Evolutionary conservation across 805 yeast species (phyloP), one percentile per base, ranked within the genome.

Genomic region (Wickerhamiella nectarea): DNA sequence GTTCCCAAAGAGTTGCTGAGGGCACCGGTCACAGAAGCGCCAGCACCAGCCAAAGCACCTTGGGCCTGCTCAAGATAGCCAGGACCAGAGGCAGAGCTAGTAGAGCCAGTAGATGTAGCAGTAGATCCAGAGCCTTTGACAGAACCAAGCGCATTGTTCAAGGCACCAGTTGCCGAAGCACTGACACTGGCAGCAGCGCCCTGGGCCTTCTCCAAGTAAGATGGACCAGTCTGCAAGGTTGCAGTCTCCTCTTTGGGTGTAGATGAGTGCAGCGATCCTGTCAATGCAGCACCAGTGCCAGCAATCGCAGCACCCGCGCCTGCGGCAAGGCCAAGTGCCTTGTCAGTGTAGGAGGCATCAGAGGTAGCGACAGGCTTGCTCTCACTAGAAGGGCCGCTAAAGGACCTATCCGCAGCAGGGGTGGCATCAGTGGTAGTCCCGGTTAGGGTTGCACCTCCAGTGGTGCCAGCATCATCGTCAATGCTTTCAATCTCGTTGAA

Each of bases 361-460:
- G n/a, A n/a, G n/a, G n/a, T n/a, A n/a, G n/a, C n/a, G n/a, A n/a
- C n/a, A n/a, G 42, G 42, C 11, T 29, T 21, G 12, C 33, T 35
- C 36, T 39, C 36, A 11, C 36, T 21, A 2, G 42, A 39, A 8
- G 42, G 42, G 22, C 42, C 42, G n/a, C 29, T 29, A n/a, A 39
- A 39, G 12, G 42, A 39, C 15, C 11, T 6, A 9, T 39, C 36
- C 21, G 42, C 42, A 18, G 15, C n/a, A 3, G 38, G 24, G 18
- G 38, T 35, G 11, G 19, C 18, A 17, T 10, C 12, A 17, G 25
- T 12, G 15, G 36, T 20, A 12, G 31, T 31, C 3, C 24, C 39
- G 15, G 31, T 28, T 8, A 12, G 3, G 31, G 14, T 11, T n/a
- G 4, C 28, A n/a, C 28, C n/a, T n/a, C n/a, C n/a, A n/a, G n/a